These are phyloP conservation scores for Glebionis coronaria DNA, from an alignment of 129 eudicot species.

Conservation along the genomic window DNA sequence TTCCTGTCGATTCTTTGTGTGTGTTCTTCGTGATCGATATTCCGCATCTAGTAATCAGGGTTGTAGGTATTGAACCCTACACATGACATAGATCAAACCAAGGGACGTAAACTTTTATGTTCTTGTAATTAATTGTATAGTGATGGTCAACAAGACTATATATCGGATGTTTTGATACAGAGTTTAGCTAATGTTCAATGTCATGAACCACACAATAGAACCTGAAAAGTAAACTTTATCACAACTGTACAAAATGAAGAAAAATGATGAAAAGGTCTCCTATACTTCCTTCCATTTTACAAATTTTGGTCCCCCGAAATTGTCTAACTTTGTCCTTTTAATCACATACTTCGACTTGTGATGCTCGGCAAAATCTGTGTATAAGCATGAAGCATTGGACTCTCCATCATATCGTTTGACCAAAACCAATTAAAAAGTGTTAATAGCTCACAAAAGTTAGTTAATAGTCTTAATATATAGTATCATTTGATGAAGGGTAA, in stretches of 20 bases:
- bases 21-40: too few species aligned
- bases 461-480: too few species aligned
- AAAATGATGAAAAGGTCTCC: background rate
- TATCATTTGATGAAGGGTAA: slow-evolving; percentile 42
- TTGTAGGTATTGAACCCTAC: too few species aligned
- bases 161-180: background rate
- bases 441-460: slow-evolving; percentile 18
- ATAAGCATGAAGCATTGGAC: background rate
- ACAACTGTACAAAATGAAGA: background rate
- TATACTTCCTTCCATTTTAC: slow-evolving; percentile 14
- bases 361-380: background rate
- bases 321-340: slow-evolving; percentile 14
- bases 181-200: background rate
- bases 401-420: background rate
- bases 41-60: too few species aligned
- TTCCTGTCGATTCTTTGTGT: too few species aligned
- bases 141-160: background rate
- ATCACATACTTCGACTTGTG: background rate
- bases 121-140: too few species aligned
- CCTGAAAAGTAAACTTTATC: background rate
- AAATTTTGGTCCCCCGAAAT: slow-evolving; percentile 15
- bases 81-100: too few species aligned
- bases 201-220: background rate
- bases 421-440: slow-evolving; percentile 8
- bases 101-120: too few species aligned